These are phyloP conservation scores for Tuber melanosporum DNA, from an alignment of 495 filamentous ascomycete genomes.

Conservation along the genomic window DNA sequence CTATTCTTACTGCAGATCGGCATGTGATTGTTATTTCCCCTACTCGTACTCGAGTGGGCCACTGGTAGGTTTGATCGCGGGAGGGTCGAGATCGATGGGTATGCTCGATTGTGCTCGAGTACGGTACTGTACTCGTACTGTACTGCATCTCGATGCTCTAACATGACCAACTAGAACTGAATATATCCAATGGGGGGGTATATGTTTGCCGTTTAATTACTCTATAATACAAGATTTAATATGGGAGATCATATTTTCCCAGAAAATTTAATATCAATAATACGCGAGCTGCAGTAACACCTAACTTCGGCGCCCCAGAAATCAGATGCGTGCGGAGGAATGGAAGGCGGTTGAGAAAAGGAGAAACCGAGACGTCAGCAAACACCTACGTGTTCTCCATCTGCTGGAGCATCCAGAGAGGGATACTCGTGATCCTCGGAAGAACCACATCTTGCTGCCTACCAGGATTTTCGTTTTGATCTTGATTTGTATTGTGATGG, in stretches of 20 bases:
- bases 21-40: neutral
- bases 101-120: neutral
- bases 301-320: neutral
- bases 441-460: constrained; percentile 24
- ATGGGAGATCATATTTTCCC: neutral
- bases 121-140: neutral
- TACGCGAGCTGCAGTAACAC: neutral
- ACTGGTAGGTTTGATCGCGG: neutral
- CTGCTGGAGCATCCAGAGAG: constrained; percentile 13
- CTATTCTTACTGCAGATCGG: neutral
- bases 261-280: neutral
- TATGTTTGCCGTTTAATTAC: neutral
- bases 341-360: neutral
- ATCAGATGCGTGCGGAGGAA: neutral
- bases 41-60: neutral
- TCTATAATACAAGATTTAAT: neutral
- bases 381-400: constrained; percentile 29
- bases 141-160: neutral
- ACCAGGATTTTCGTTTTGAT: constrained; percentile 4
- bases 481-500: neutral
- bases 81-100: neutral
- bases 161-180: neutral
- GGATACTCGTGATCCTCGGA: constrained; percentile 8
- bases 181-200: neutral
- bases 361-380: constrained; percentile 13